Conservation (phyloP, 371 early-diverging fungal species). For the Mucor plumbeus region DNA sequence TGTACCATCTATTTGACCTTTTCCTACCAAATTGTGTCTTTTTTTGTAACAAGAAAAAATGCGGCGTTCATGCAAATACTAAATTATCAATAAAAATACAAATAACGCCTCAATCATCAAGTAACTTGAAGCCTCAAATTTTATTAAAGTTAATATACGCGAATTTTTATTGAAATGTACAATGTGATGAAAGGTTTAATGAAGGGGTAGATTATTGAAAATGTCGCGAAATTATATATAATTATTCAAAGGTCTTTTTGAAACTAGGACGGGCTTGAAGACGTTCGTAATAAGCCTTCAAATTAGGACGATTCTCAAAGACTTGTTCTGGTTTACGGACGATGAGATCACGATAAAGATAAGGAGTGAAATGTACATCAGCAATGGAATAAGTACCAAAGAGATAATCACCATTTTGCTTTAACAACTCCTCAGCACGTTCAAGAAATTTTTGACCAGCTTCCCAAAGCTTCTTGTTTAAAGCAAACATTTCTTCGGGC, state of each 20-base stretch:
- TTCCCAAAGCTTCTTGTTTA: constrained; percentile 33
- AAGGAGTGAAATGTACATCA: constrained; percentile 41
- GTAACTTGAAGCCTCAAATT: background rate
- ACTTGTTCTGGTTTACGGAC: constrained; percentile 35
- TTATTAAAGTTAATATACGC: background rate
- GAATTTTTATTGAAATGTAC: background rate
- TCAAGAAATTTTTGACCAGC: constrained; percentile 31
- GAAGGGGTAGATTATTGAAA: background rate
- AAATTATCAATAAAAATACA: background rate
- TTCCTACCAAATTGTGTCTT: background rate
- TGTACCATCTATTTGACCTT: background rate
- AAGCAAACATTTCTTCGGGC: constrained; percentile 28
- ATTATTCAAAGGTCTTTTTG: constrained; percentile 28
- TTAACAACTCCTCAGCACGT: constrained; percentile 31
- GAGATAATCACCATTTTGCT: constrained; percentile 30
- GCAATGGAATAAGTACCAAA: constrained; percentile 39
- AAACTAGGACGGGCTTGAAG: constrained; percentile 39
- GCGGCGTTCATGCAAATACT: background rate
- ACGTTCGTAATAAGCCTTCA: constrained; percentile 41
- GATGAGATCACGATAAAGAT: constrained; percentile 28
- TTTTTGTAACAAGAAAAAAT: background rate
- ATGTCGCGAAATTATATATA: background rate
- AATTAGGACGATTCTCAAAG: constrained; percentile 32
- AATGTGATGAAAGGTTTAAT: background rate
- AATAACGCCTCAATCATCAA: background rate